Evolutionary conservation across 192 early-diverging fungal genomes (phyloP).

Genomic region (Linnemannia schmuckeri): DNA sequence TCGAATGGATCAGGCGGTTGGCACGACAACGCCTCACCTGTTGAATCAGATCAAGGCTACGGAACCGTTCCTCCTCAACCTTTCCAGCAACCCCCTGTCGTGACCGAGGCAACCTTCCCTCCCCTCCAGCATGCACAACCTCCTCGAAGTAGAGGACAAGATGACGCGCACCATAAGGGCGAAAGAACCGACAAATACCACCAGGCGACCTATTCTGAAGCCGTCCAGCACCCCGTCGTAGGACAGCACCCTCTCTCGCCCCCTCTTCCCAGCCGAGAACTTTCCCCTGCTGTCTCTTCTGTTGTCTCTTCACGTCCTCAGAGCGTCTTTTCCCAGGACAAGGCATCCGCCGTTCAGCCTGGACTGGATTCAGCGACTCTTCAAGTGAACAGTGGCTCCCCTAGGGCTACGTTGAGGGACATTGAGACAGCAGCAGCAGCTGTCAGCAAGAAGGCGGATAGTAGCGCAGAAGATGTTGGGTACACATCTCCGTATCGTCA

Average conservation of each 20-base stretch:
- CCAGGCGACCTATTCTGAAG: conserved; percentile 36
- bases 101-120: conserved; percentile 46
- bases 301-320: conserved; percentile 9
- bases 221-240: conserved; percentile 16
- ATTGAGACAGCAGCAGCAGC: conserved; percentile 10
- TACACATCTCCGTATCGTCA: conserved; percentile 54
- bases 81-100: conserved; percentile 36
- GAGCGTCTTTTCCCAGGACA: not conserved
- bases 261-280: conserved; percentile 5
- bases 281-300: not conserved
- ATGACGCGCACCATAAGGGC: not conserved
- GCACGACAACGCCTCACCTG: conserved; percentile 25
- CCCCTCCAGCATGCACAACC: conserved; percentile 17
- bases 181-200: not conserved
- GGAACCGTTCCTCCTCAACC: conserved; percentile 41
- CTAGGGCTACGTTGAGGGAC: conserved; percentile 23
- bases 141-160: not conserved
- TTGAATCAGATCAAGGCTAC: conserved; percentile 53
- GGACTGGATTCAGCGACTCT: not conserved
- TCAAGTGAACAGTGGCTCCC: not conserved
- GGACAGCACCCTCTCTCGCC: conserved; percentile 35
- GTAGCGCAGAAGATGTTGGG: conserved; percentile 36
- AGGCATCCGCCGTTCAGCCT: not conserved
- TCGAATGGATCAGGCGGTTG: conserved; percentile 33
- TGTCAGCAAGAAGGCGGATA: conserved; percentile 11